These are phyloP conservation scores for Colletotrichum tamarilloi DNA, from an alignment of 2,329 filamentous ascomycete species.

Conservation along the genomic window DNA sequence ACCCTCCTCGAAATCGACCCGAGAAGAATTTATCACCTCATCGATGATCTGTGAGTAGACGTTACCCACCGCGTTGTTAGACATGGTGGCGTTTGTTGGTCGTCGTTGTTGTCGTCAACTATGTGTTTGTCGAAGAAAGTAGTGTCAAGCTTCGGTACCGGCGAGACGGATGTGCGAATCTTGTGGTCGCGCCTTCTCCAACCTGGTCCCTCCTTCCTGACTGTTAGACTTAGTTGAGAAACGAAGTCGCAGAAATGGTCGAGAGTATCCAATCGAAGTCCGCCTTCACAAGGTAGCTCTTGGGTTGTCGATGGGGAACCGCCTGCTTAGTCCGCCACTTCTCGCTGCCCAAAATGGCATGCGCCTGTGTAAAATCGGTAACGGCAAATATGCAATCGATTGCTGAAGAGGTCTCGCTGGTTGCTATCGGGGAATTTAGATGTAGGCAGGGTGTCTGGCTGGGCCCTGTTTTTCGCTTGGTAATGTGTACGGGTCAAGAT, in stretches of 20 bases:
- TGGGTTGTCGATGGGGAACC: not conserved
- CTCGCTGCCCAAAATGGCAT: slow-evolving; percentile 24
- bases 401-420: not conserved
- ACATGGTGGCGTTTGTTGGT: slow-evolving; percentile 57
- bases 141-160: not conserved
- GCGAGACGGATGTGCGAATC: not conserved
- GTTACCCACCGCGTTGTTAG: slow-evolving; percentile 72
- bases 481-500: slow-evolving; percentile 53
- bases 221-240: not conserved
- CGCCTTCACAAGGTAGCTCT: not conserved
- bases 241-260: not conserved
- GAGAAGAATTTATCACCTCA: slow-evolving; percentile 91
- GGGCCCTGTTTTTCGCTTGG: slow-evolving; percentile 39
- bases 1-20: slow-evolving; percentile 96
- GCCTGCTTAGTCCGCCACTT: slow-evolving; percentile 30
- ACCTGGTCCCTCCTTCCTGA: not conserved
- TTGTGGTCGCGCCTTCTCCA: not conserved
- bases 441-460: slow-evolving; percentile 27
- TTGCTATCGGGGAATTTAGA: not conserved
- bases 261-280: not conserved
- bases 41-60: slow-evolving; percentile 84
- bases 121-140: not conserved
- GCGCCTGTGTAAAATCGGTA: slow-evolving; percentile 1
- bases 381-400: not conserved
- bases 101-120: not conserved